Evolutionary conservation across 257 asterid species (phyloP).

Genomic region (Capsicum rhomboideum): DNA sequence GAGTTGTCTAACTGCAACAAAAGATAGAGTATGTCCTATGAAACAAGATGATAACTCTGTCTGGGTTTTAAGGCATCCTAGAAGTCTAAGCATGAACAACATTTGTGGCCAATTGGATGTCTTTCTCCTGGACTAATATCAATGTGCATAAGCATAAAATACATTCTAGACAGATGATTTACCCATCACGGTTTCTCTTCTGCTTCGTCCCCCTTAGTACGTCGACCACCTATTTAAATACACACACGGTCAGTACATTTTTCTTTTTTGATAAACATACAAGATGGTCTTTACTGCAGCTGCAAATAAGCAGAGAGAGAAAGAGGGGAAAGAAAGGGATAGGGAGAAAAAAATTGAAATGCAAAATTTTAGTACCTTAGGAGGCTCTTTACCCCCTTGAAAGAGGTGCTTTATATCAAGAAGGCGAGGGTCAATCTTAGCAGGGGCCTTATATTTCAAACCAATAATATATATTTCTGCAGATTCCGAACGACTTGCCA

Average conservation of each 20-base stretch:
- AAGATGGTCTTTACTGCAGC: neutral
- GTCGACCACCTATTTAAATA: constrained; percentile 46
- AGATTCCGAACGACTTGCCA: constrained; percentile 75
- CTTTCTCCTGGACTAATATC: neutral
- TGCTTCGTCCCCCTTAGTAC: constrained; percentile 67
- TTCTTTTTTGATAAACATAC: neutral
- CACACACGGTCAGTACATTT: neutral
- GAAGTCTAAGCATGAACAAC: neutral
- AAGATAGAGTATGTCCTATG: neutral
- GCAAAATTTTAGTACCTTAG: constrained; percentile 42
- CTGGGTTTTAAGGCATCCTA: neutral
- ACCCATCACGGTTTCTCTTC: constrained; percentile 92
- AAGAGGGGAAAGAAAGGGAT: too few species aligned
- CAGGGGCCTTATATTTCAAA: constrained; percentile 82
- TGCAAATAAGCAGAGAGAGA: neutral
- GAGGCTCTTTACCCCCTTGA: constrained; percentile 69
- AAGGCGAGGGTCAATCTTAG: constrained; percentile 91
- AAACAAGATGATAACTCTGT: neutral
- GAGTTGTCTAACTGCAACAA: neutral
- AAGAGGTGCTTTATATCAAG: constrained; percentile 86
- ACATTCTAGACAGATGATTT: neutral
- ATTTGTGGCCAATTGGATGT: neutral
- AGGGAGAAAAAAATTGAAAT: neutral
- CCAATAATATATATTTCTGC: constrained; percentile 83
- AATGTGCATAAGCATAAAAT: neutral